Evolutionary conservation across 1,284 basidiomycete species (phyloP), one percentile per base, ranked within the genome.

Genomic region (Cutaneotrichosporon cutaneum): DNA sequence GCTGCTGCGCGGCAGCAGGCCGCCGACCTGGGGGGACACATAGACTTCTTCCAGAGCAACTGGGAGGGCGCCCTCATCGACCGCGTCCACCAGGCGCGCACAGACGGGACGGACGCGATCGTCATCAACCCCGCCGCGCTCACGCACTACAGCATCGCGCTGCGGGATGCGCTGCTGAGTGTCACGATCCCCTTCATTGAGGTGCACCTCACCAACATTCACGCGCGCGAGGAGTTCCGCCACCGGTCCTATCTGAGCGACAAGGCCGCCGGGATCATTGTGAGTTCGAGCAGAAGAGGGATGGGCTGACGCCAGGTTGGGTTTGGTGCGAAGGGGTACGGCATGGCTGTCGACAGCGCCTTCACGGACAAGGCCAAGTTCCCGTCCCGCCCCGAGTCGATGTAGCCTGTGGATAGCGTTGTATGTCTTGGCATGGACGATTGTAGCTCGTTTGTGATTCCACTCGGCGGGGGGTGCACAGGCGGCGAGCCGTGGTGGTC

Each of bases 201-300:
- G 64, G 73, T 70, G 4, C 78, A 78, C 59, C 71, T 78, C 59
- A 68, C 74, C 21, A 80, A 79, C 56, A 68, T 75, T 24, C 77
- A 79, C 58, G 72, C 75, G 0, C 61, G 78, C 21, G 78, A 80
- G 57, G 30, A 66, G 26, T 80, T 77, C 65, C 65, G 78, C 26
- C 78, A 79, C 55, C 73, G 77, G 52, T 77, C 74, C 10, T 75
- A 75, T 59, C 66, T 80, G 24, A 71, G 69, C 8, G 77, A 77
- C 30, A 45, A 33, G 30, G 59, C 59, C 55, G 72, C 48, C 14
- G 73, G 52, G 76, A 64, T 69, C 10, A 72, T 71, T 47, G 70
- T 77, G 36, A 69, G 77, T 16, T 16, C 18, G 16, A 16, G 22
- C 16, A 24, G 30, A 18, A 9, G 9, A 16, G 39, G 39, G 18